Conservation (phyloP, 2,329 filamentous ascomycete genomes). For the Aureobasidium uvarum region DNA sequence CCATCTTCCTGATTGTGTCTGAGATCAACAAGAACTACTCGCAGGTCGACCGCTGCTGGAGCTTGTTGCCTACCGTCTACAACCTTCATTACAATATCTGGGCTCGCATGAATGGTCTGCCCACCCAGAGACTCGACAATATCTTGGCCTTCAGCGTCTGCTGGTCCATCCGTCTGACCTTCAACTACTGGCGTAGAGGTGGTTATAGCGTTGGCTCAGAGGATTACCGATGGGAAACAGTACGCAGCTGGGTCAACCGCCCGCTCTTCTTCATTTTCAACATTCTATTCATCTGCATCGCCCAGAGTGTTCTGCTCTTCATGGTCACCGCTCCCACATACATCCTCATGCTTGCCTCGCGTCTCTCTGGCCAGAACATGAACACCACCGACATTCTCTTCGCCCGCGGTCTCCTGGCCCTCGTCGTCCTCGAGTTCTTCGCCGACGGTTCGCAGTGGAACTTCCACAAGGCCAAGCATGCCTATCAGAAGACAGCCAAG, state of each 20-base stretch:
- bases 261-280: constrained; percentile 80
- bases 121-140: constrained; percentile 68
- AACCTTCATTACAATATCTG: constrained; percentile 81
- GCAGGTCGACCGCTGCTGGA: constrained; percentile 94
- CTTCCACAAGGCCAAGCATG: constrained; percentile 76
- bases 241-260: constrained; percentile 64
- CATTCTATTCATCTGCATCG: constrained; percentile 80
- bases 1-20: constrained; percentile 69
- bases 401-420: constrained; percentile 54
- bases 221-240: constrained; percentile 87
- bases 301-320: constrained; percentile 72
- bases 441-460: constrained; percentile 94
- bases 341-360: constrained; percentile 68
- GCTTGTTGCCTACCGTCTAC: constrained; percentile 81
- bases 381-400: constrained; percentile 58
- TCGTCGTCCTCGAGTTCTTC: constrained; percentile 69
- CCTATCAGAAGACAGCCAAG: constrained; percentile 71
- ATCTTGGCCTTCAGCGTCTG: constrained; percentile 66
- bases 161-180: constrained; percentile 78
- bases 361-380: constrained; percentile 55
- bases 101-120: constrained; percentile 70
- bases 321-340: constrained; percentile 79
- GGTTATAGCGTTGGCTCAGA: constrained; percentile 87
- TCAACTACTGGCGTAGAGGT: constrained; percentile 95
- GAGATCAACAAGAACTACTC: constrained; percentile 93